Base-by-base conservation (phyloP, 2,329 filamentous ascomycete genomes). In the Aspergillus fructus region DNA sequence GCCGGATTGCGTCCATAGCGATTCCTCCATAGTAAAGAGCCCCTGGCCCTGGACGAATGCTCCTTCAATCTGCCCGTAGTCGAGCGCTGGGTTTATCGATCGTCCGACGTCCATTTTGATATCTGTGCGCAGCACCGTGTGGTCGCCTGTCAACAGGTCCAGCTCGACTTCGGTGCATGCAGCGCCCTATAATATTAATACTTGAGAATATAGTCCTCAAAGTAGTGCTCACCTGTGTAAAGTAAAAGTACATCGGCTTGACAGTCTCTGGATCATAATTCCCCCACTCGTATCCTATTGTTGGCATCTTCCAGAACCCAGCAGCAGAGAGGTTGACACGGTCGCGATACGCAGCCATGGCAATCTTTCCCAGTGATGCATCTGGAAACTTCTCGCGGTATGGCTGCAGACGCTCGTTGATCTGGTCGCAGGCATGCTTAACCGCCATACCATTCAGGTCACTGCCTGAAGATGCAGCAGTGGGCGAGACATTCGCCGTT, bases 261-360 rank as follows among this genome's bases (percentile, higher is more conserved):
- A 30, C 27, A 30, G 76, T 97, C 97, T 59, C 89, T 86, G 23
- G 27, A 9, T 30, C 27, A 4, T 30, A 30, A 30, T 30, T 30
- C 27, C 87, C 91, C 94, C 94, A 99, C 1, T 87, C 85, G 70
- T 97, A 99, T 2, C 94, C 94, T 64, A 99, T 97, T 62, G 97
- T 93, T 0, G 94, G 94, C 0, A 94, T 99, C 71, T 92, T 93
- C 83, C 97, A 99, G 79, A 96, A 97, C 0, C 94, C 94, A 66
- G 97, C 93, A 1, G 94, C 93, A n/a, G 90, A 94, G n/a, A 99
- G 86, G 69, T 97, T 99, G 65, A 97, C 91, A 21, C 94, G 90
- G 73, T 97, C 93, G 69, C 96, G 94, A 80, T 97, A 99, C 0
- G 94, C 94, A 0, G 91, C 90, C 68, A 93, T 89, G 0, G 93